These are phyloP conservation scores for Hericium alpestre DNA, from an alignment of 768 basidiomycete genomes.

Conservation along the genomic window DNA sequence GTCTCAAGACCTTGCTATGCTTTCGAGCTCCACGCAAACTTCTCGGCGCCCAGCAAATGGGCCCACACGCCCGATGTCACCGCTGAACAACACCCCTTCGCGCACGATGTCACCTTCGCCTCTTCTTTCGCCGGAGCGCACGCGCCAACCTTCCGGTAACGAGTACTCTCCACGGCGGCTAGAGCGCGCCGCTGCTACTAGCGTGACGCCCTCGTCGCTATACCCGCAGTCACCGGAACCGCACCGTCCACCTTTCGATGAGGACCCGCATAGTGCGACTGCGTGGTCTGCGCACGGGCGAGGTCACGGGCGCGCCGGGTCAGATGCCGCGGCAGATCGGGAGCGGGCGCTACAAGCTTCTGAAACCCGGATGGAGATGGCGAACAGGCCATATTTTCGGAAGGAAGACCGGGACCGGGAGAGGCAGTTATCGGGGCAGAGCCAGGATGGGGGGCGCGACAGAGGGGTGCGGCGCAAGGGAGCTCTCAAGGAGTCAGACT, in stretches of 20 bases:
- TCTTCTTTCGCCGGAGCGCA: conserved; percentile 12
- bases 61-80: neutral
- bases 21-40: neutral
- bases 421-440: conserved; percentile 1
- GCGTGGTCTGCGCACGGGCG: conserved; percentile 13
- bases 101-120: conserved; percentile 7
- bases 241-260: conserved; percentile 5
- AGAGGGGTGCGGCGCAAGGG: neutral
- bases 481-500: neutral
- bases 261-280: conserved; percentile 11
- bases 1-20: conserved; percentile 19
- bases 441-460: neutral
- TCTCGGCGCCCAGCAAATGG: conserved; percentile 5
- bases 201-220: conserved; percentile 9
- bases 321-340: conserved; percentile 42
- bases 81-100: neutral
- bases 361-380: conserved; percentile 27
- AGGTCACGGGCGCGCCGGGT: conserved; percentile 33
- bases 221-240: conserved; percentile 15
- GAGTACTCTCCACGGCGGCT: conserved; percentile 4
- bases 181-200: neutral
- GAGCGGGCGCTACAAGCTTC: conserved; percentile 30
- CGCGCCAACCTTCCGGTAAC: conserved; percentile 6
- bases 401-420: conserved; percentile 20
- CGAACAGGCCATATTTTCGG: conserved; percentile 21